Base-by-base conservation (phyloP, 768 basidiomycete genomes). In the Lactifluus pinguis region DNA sequence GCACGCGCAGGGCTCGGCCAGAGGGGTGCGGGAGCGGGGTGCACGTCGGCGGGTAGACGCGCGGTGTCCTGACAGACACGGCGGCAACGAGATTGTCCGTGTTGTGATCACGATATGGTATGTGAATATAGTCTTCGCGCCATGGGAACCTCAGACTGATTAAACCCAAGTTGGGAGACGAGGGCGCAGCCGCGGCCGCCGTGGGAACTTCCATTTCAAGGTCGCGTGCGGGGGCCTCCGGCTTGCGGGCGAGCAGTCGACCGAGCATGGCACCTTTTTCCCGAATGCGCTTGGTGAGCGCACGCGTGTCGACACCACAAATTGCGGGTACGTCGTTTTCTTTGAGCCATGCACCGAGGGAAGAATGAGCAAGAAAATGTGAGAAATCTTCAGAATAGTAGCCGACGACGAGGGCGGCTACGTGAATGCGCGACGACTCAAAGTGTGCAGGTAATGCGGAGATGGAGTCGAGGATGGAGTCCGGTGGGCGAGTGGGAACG, bases 221-320 rank as follows among this genome's bases (percentile, higher is more conserved):
- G 36, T 74, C 68, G 42, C 71, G 69, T 58, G 75, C 68, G 39
- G 76, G 75, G 34, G 77, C 75, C 57, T 77, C 80, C 34, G 72
- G 71, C 66, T 79, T 82, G 63, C 84, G 79, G 34, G 86, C 84
- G 38, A 97, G 79, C 30, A 99, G 74, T 71, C 85, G 86, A 36
- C 89, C 95, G 25, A 97, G 84, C 83, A 95, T 88, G 13, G 86
- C 88, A 53, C 97, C 97, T 67, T 97, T 90, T 73, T 95, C 91
- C 66, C 97, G 83, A 66, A 99, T 89, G 70, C 83, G 89, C 82
- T 98, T 98, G 55, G 97, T 98, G 70, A 99, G 83, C 57, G 89
- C 92, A 67, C 97, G 87, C 1, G 97, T 98, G 76, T 98, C 97
- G 60, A 98, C 82, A 65, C 97, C 97, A 73, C 86, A 97, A 55